phyloP scores from a whole-genome alignment of 768 basidiomycete genomes.

The Xanthoconium purpureum region DNA sequence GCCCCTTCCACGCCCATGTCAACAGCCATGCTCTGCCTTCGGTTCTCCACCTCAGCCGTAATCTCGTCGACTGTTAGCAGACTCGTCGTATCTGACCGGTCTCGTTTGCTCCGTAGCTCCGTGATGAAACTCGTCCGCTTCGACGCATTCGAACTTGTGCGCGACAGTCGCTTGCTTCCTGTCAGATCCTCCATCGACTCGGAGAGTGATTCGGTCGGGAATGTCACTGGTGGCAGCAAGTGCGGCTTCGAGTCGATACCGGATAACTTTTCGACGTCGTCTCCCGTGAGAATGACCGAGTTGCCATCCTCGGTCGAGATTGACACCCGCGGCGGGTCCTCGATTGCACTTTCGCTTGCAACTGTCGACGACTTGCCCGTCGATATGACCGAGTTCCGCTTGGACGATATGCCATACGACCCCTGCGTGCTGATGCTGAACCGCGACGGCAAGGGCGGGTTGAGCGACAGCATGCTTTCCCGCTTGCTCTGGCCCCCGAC shows the following conservation, averaged over 20 bases:
- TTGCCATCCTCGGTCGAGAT: conserved; percentile 72
- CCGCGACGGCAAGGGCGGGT: conserved; percentile 40
- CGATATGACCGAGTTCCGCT: conserved; percentile 38
- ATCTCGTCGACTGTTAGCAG: conserved; percentile 97
- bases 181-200: conserved; percentile 69
- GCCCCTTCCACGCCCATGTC: conserved; percentile 45
- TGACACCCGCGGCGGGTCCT: conserved; percentile 69
- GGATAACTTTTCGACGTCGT: conserved; percentile 38
- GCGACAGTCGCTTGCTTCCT: conserved; percentile 36
- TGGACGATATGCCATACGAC: conserved; percentile 46
- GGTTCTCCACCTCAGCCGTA: conserved; percentile 85
- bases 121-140: conserved; percentile 79
- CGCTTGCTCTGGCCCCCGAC: conserved; percentile 37
- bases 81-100: conserved; percentile 85
- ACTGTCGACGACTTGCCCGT: conserved; percentile 34
- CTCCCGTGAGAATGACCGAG: conserved; percentile 57
- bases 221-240: conserved; percentile 73
- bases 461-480: conserved; percentile 44
- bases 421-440: conserved; percentile 36
- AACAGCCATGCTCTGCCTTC: conserved; percentile 50
- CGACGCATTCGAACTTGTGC: conserved; percentile 45
- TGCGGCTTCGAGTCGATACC: conserved; percentile 43
- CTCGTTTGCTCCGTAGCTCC: conserved; percentile 76
- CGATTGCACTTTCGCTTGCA: conserved; percentile 25
- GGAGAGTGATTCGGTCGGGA: conserved; percentile 75